Conservation (phyloP, 2,329 filamentous ascomycete species). For the Monosporascus ibericus region DNA sequence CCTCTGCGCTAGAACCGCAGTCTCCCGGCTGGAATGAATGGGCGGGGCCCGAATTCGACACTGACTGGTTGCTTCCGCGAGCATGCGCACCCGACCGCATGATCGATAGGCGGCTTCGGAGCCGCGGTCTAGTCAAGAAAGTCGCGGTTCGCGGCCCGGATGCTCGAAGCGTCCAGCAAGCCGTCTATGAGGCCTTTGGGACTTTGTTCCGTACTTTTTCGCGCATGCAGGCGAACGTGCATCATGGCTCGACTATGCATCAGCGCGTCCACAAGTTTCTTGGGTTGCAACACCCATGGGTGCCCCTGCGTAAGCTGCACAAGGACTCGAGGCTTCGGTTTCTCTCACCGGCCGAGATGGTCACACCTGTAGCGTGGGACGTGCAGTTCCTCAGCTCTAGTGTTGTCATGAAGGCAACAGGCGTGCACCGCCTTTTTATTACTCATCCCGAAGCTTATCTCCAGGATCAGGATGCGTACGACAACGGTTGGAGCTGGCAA, state of each 20-base stretch:
- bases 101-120: constrained; percentile 66
- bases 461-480: constrained; percentile 51
- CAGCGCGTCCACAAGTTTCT: constrained; percentile 40
- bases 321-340: constrained; percentile 69
- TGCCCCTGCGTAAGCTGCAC: constrained; percentile 71
- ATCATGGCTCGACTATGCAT: constrained; percentile 26
- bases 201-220: constrained; percentile 43
- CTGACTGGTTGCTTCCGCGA: constrained; percentile 61
- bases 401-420: constrained; percentile 65
- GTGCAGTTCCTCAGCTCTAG: constrained; percentile 63
- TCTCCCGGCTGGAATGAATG: constrained; percentile 44
- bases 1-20: constrained; percentile 38
- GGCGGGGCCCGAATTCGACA: constrained; percentile 37
- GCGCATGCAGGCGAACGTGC: constrained; percentile 24
- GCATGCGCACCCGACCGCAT: constrained; percentile 59
- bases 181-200: constrained; percentile 58
- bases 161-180: constrained; percentile 60
- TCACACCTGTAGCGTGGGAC: constrained; percentile 66
- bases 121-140: constrained; percentile 63
- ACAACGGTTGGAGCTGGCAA: constrained; percentile 64
- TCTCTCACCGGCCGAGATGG: constrained; percentile 64
- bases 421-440: constrained; percentile 62
- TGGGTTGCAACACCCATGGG: constrained; percentile 61
- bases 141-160: constrained; percentile 57
- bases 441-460: constrained; percentile 71